phyloP scores from a whole-genome alignment of 2,329 filamentous ascomycete genomes.

The Fusarium sp. region DNA sequence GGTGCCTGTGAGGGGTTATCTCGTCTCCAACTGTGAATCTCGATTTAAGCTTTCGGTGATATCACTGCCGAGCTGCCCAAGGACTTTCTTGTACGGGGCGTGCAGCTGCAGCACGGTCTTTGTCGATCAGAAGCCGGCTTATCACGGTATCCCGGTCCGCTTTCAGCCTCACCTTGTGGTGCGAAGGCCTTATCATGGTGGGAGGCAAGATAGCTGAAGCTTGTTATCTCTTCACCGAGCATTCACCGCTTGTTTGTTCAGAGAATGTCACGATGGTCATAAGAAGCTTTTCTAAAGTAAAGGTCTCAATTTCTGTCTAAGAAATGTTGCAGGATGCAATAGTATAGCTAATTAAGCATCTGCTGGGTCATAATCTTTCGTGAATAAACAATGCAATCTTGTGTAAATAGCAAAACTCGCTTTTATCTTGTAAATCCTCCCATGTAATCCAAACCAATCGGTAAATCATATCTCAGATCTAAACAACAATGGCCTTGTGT shows the following conservation, averaged over 20 bases:
- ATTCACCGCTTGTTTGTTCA: slow-evolving; percentile 20
- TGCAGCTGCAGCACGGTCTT: not conserved
- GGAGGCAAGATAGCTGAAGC: not conserved
- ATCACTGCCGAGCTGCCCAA: slow-evolving; percentile 1
- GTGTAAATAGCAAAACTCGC: slow-evolving; percentile 28
- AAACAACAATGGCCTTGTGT: slow-evolving; percentile 38
- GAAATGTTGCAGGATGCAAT: slow-evolving; percentile 21
- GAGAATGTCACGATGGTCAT: not conserved
- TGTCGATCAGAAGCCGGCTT: slow-evolving; percentile 24
- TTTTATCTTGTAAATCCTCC: slow-evolving; percentile 29
- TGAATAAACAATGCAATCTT: slow-evolving; percentile 39
- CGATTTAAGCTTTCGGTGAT: slow-evolving; percentile 30
- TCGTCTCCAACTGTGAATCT: slow-evolving; percentile 15
- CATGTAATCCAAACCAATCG: not conserved
- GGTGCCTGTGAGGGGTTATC: slow-evolving; percentile 15
- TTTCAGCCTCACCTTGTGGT: slow-evolving; percentile 21
- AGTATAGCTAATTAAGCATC: slow-evolving; percentile 26
- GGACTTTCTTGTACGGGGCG: slow-evolving; percentile 27
- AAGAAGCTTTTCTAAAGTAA: slow-evolving; percentile 1
- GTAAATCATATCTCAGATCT: not conserved
- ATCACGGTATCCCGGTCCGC: slow-evolving; percentile 17
- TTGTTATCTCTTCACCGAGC: slow-evolving; percentile 25
- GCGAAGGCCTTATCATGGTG: slow-evolving; percentile 13
- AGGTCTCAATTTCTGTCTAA: slow-evolving; percentile 27
- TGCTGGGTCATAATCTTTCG: slow-evolving; percentile 27